Evolutionary conservation across 345 rosid genomes (phyloP).

Genomic region (Sonneratia caseolaris): DNA sequence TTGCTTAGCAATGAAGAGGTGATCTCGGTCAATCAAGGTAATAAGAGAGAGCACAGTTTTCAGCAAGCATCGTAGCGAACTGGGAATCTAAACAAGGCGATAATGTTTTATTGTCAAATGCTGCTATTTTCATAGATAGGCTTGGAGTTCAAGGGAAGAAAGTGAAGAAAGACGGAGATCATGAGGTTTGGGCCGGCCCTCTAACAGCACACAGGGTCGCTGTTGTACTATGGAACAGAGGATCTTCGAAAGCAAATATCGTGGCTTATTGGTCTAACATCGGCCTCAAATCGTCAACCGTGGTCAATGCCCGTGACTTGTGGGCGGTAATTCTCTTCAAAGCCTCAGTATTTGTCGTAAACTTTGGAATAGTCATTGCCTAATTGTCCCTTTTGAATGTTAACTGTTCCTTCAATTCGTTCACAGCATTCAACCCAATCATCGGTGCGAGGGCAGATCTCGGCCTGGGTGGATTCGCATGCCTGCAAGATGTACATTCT

Average conservation of each 20-base stretch:
- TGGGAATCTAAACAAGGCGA: neutral
- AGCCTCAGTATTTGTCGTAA: neutral
- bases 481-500: constrained; percentile 34
- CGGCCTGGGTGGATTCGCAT: constrained; percentile 27
- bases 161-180: constrained; percentile 53
- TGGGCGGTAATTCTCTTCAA: constrained; percentile 43
- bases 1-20: constrained; percentile 68
- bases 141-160: constrained; percentile 79
- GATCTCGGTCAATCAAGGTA: constrained; percentile 79
- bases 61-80: neutral
- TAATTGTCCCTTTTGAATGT: neutral
- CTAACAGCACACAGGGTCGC: constrained; percentile 44
- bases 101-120: neutral
- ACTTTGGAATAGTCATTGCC: neutral
- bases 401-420: neutral
- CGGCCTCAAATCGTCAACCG: constrained; percentile 35
- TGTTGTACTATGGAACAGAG: constrained; percentile 51
- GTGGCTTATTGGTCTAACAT: constrained; percentile 70
- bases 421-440: constrained; percentile 14
- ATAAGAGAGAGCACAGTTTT: neutral
- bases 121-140: constrained; percentile 29
- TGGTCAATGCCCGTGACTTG: constrained; percentile 51
- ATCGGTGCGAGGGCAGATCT: constrained; percentile 3
- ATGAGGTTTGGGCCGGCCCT: constrained; percentile 78
- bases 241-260: constrained; percentile 19